These are phyloP conservation scores for Epichloe uncinata DNA, from an alignment of 2,329 filamentous ascomycete species.

Conservation along the genomic window DNA sequence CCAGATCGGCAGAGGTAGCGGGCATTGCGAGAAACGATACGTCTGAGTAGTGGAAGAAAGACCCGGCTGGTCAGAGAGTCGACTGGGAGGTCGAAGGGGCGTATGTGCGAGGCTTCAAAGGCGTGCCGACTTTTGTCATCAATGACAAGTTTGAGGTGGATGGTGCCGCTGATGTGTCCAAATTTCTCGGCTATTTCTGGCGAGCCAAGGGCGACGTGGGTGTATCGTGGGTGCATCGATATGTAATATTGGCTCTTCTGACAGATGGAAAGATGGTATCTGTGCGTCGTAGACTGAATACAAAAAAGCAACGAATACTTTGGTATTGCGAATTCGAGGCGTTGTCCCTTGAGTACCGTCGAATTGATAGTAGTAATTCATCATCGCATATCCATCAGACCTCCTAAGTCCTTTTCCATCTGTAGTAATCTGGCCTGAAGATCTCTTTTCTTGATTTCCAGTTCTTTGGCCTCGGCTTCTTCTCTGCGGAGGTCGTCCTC, in stretches of 20 bases:
- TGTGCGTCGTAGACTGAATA: too few species aligned
- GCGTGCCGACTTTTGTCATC: slow-evolving; percentile 65
- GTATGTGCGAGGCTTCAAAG: slow-evolving; percentile 38
- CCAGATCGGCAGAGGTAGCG: slow-evolving; percentile 36
- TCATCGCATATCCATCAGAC: slow-evolving; percentile 37
- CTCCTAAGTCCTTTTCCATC: slow-evolving; percentile 44
- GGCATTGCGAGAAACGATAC: slow-evolving; percentile 41
- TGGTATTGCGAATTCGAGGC: neutral
- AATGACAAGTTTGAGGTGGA: slow-evolving; percentile 52
- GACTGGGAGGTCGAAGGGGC: slow-evolving; percentile 41
- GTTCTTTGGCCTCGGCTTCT: slow-evolving; percentile 49
- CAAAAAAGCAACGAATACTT: slow-evolving; percentile 1
- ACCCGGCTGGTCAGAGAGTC: slow-evolving; percentile 42
- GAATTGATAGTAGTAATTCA: neutral
- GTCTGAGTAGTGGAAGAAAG: slow-evolving; percentile 38
- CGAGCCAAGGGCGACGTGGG: slow-evolving; percentile 25
- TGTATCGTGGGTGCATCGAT: too few species aligned
- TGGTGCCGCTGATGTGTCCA: slow-evolving; percentile 57
- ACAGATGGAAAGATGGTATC: neutral
- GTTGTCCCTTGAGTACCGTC: neutral
- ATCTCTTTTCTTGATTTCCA: slow-evolving; percentile 44
- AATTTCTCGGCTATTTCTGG: slow-evolving; percentile 54
- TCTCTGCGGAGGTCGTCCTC: slow-evolving; percentile 56
- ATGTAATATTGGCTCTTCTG: neutral
- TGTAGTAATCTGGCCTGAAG: slow-evolving; percentile 37